Evolutionary conservation across 2,329 filamentous ascomycete genomes (phyloP), one percentile per base, ranked within the genome.

Genomic region (Colletotrichum tanaceti): DNA sequence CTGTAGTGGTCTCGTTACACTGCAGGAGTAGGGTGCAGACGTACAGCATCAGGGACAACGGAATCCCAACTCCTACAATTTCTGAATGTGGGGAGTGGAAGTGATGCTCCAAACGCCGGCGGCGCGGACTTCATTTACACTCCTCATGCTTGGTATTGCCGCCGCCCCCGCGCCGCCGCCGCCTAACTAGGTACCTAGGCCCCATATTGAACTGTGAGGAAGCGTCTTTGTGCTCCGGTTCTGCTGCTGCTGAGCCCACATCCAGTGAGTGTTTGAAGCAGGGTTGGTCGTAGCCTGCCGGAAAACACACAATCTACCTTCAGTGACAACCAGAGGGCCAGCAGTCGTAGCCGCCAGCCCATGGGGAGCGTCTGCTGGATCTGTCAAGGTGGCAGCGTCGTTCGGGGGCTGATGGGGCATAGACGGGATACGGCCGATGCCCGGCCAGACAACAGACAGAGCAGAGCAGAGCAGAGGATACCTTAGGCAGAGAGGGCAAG

Each of bases 81-180:
- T 44, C 55, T 41, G 54, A 60, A 46, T 57, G 35, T 60, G 53
- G 47, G 55, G 53, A 49, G 62, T 28, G 24, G 49, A 50, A 50
- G 24, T 38, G 49, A 16, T 55, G 62, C 50, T 65, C 46, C 65
- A 68, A 50, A 50, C 65, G 62, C 62, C 62, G 65, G 65, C 65
- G 65, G 65, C 65, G 65, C 62, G 55, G 65, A 53, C 62, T 50
- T 68, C 61, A 55, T 39, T 50, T 43, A 35, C 55, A 59, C 38
- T 54, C n/a, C 20, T 54, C 55, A 50, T 65, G 43, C 50, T 55
- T 41, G 43, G 11, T 46, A 22, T 49, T 55, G 61, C 61, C 55
- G 54, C 44, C 52, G 24, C 49, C 28, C 16, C 28, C 49, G 28
- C 41, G 54, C 55, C 47, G 46, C 52, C 39, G 35, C 43, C 38